These are phyloP conservation scores for Hyaloscypha bicolor DNA, from an alignment of 495 filamentous ascomycete species.

Conservation along the genomic window DNA sequence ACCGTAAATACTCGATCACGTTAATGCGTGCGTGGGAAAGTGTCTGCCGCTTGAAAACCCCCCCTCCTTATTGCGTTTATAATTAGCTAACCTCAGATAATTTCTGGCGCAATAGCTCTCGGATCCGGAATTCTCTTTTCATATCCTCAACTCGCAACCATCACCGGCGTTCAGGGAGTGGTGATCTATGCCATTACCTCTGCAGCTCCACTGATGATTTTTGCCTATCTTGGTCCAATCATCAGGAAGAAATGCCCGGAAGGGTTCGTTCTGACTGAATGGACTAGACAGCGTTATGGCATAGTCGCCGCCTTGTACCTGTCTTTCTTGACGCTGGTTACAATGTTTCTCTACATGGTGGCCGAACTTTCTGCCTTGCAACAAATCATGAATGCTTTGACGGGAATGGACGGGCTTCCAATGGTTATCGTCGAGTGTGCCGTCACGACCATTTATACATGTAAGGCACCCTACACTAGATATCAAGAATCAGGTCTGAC, in stretches of 20 bases:
- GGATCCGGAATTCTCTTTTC: conserved; percentile 78
- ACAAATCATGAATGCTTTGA: conserved; percentile 70
- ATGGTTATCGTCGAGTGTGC: conserved; percentile 71
- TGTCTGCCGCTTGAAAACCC: conserved; percentile 69
- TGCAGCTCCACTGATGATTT: conserved; percentile 65
- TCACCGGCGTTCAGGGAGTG: conserved; percentile 73
- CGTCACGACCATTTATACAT: conserved; percentile 77
- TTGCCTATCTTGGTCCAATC: conserved; percentile 69
- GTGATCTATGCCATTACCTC: conserved; percentile 71
- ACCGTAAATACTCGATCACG: conserved; percentile 93
- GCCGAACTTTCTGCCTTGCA: conserved; percentile 74
- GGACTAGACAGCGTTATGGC: conserved; percentile 75
- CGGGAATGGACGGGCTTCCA: conserved; percentile 71
- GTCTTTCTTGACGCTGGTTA: conserved; percentile 66
- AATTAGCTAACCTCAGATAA: conserved; percentile 29
- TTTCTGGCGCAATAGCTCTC: conserved; percentile 56
- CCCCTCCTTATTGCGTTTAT: conserved; percentile 30
- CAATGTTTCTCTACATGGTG: conserved; percentile 81
- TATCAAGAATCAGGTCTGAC: conserved; percentile 10
- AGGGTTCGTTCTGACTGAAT: conserved; percentile 79
- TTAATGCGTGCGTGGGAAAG: conserved; percentile 95
- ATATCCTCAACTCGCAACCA: conserved; percentile 78
- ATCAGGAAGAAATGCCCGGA: conserved; percentile 73
- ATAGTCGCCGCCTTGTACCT: conserved; percentile 64
- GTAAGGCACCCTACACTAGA: conserved; percentile 42